Percentiles rank a stretch among this genome's conserved stretches.
phyloP scores from a whole-genome alignment of 495 filamentous ascomycete genomes.

The Astrothelium macrocarpum region DNA sequence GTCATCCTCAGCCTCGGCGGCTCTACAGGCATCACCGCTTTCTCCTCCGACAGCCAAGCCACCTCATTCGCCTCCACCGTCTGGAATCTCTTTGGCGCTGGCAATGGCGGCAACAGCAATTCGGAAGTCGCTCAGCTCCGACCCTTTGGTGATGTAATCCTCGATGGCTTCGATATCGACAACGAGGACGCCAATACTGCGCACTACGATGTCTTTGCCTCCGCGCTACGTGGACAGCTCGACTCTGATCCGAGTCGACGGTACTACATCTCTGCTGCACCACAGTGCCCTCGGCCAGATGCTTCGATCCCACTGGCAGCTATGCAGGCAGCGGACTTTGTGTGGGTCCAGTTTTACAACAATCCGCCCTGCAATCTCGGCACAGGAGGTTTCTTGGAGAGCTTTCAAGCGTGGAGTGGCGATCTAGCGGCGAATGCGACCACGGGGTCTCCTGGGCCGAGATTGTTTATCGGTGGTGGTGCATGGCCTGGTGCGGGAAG shows the following conservation, averaged over 20 bases:
- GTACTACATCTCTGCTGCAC: slow-evolving; percentile 56
- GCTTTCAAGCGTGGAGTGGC: slow-evolving; percentile 40
- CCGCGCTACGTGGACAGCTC: slow-evolving; percentile 43
- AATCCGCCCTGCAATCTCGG: slow-evolving; percentile 21
- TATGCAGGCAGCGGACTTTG: slow-evolving; percentile 48
- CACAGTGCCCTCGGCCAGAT: slow-evolving; percentile 60
- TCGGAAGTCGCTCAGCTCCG: slow-evolving; percentile 25
- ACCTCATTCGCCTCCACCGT: slow-evolving; percentile 47
- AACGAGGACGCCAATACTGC: slow-evolving; percentile 25
- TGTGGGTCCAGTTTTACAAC: slow-evolving; percentile 70
- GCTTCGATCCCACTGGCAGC: slow-evolving; percentile 48
- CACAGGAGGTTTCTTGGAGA: slow-evolving; percentile 19
- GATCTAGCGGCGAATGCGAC: slow-evolving; percentile 32
- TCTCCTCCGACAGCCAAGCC: slow-evolving; percentile 45
- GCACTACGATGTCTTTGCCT: slow-evolving; percentile 48
- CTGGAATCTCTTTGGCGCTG: slow-evolving; percentile 60
- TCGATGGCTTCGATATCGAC: slow-evolving; percentile 59
- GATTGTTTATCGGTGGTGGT: slow-evolving; percentile 43
- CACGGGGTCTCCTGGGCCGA: slow-evolving; percentile 39
- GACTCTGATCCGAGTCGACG: slow-evolving; percentile 39
- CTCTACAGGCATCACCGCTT: slow-evolving; percentile 45
- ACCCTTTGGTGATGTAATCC: slow-evolving; percentile 52
- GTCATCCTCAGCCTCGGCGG: slow-evolving; percentile 62
- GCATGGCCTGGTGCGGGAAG: slow-evolving; percentile 35
- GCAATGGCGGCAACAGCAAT: slow-evolving; percentile 15